Base-by-base conservation (phyloP, 441 rosid species). In the Kokia cookei region DNA sequence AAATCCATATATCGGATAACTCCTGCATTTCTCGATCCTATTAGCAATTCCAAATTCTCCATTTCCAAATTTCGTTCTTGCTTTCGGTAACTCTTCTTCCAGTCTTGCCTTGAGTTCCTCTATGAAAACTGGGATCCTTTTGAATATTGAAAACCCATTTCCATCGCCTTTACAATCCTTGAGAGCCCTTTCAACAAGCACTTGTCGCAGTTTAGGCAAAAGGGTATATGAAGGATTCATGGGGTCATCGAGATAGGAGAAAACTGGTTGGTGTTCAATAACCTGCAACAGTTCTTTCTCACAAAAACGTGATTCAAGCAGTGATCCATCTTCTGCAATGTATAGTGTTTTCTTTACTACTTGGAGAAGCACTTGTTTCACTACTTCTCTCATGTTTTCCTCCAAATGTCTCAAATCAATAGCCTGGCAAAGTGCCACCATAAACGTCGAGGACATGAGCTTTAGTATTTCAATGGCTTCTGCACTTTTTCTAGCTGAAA, bases 171-270 rank as follows among this genome's bases (percentile, higher is more conserved):
- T 75, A 3, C 72, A 19, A 22, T 80, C 74, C 59, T 77, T 50
- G 3, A 85, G 70, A 12, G 79, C 82, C 70, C 69, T 79, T 65
- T 66, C 65, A 11, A 81, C 82, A 0, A 83, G 77, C 6, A 85
- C 78, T 76, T 81, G 81, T 65, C 75, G 76, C 47, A 83, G 72
- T 66, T 81, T 83, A 43, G 83, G 81, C 71, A 83, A n/a, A 1
- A 83, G 78, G 26, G 47, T 50, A 17, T 85, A 81, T 7, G 77
- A 72, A 73, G 86, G 88, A 62, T 83, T 83, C 1, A 61, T 37
- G 19, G 83, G 88, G 76, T 83, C 86, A 17, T 81, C 88, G 0
- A 81, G 65, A 37, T 83, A 81, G 70, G 86, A 75, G 75, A 85
- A 85, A 10, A 83, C 71, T 3, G 84, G 83, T 61, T 77, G 80